Evolutionary conservation across 176 grass and related monocot species (phyloP), one percentile per base, ranked within the genome.

Genomic region (Eragrostis nindensis): DNA sequence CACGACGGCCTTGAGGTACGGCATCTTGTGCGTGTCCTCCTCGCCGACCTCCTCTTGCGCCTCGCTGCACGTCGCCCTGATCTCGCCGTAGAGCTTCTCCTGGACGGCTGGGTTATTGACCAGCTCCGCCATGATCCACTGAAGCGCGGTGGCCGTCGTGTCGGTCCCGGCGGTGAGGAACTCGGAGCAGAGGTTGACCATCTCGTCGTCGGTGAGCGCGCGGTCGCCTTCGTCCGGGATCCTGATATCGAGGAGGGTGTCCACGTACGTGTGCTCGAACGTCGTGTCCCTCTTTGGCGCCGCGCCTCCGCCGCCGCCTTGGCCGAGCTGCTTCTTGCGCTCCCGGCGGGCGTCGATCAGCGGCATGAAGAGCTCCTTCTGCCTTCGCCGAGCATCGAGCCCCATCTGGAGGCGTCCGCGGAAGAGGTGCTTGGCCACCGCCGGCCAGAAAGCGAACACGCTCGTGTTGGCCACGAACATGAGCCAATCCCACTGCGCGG

Each of bases 91-190:
- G 19, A 94, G 86, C 44, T 80, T 91, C 0, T 68, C 32, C 7
- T 94, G 89, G 19, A 89, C 71, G 8, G 60, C 6, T 9, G 63
- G 89, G 73, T 94, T 87, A 80, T 87, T 92, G n/a, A 91, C 86
- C 24, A 94, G 78, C 44, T 94, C 84, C 11, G 92, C 92, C 92
- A 94, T 94, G 86, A 94, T 94, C 92, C 92, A 94, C 70, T 89
- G 77, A 1, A 92, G 80, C 13, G 83, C 84, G 3, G 89, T 89
- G 43, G 89, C 85, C 11, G 89, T 94, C 17, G 92, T 89, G 82
- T 94, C 92, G 9, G 92, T 94, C 11, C 92, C 92, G 43, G 83
- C 92, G 79, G 79, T 76, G 50, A 94, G 56, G 75, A 94, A 94
- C 77, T 94, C 92, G 3, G 80, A 61, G 77, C 89, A 94, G 12